Evolutionary conservation across 306 rosid genomes (phyloP).

Genomic region (Vigna unguiculata): DNA sequence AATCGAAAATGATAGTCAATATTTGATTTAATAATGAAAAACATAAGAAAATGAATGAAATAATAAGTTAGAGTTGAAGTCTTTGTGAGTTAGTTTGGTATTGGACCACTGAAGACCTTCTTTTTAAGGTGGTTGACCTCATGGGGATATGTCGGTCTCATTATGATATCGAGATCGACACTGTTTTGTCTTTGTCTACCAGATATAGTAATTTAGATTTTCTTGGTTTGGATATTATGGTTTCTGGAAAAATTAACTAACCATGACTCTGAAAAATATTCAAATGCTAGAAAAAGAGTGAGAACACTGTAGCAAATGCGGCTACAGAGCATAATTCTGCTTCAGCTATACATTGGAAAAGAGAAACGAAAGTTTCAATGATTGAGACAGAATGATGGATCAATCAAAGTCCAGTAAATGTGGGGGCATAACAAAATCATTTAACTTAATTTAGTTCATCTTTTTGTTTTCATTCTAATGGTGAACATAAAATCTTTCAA

Average conservation of each 20-base stretch:
- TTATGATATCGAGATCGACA: neutral
- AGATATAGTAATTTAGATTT: neutral
- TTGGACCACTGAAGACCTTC: slow-evolving; percentile 37
- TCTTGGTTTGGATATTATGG: neutral
- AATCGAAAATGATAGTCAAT: too few relatives aligned
- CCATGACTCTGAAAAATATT: neutral
- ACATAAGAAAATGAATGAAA: neutral
- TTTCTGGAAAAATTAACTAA: neutral
- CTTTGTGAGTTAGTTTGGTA: slow-evolving; percentile 26
- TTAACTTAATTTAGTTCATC: too few relatives aligned
- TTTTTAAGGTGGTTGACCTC: slow-evolving; percentile 10
- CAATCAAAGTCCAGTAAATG: too few relatives aligned
- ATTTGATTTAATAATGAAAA: neutral
- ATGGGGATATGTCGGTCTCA: slow-evolving; percentile 24
- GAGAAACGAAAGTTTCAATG: neutral
- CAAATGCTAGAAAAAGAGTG: slow-evolving; percentile 28
- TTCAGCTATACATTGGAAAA: neutral
- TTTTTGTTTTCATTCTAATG: too few relatives aligned
- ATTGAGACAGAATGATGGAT: neutral
- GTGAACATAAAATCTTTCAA: too few relatives aligned
- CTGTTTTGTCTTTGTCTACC: slow-evolving; percentile 24
- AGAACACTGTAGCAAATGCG: slow-evolving; percentile 40
- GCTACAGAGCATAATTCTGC: neutral
- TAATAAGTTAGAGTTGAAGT: neutral
- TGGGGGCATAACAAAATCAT: too few relatives aligned